Base-by-base conservation (phyloP, 2,329 filamentous ascomycete genomes). In the Beauveria brongniartii region DNA sequence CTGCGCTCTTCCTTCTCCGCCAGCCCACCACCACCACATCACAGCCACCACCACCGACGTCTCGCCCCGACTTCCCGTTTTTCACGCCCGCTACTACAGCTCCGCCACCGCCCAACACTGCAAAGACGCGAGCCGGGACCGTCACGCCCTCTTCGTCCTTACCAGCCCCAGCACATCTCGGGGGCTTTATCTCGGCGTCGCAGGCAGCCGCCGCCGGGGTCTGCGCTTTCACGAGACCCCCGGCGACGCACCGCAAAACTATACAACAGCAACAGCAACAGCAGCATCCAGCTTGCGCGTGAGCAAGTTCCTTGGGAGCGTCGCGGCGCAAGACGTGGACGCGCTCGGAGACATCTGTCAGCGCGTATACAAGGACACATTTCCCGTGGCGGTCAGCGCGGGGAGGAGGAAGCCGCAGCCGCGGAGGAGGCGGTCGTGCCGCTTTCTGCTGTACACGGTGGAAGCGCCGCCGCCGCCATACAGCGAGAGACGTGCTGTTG, bases 221-320 rank as follows among this genome's bases (percentile, higher is more conserved):
- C 22, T 30, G 26, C 52, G 57, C 22, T 16, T 24, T 20, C 4
- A 5, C 6, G 24, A 48, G 12, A 55, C 41, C 1, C 48, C 14
- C 4, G 48, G 48, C 26, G n/a, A 46, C 28, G 9, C 12, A 28
- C 40, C 57, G 8, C 22, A 50, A n/a, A 24, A 7, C 26, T 14
- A 16, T 16, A 37, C 34, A 16, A 14, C 34, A 16, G 34, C 34
- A 16, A 14, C 34, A 16, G 34, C 34, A 37, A 37, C 34, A 37
- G 14, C 34, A 37, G 34, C 41, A 37, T 43, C 62, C 10, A 3
- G 56, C 5, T 55, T 67, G 26, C 56, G 64, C 12, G 55, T 61
- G 24, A 63, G 62, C 48, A 59, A 47, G 14, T 58, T 61, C 9
- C 61, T 69, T 12, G 67, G 69, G n/a, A 66, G 64, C 12, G 62